phyloP scores from a whole-genome alignment of 2,329 filamentous ascomycete species.

The Knufia fluminis region DNA sequence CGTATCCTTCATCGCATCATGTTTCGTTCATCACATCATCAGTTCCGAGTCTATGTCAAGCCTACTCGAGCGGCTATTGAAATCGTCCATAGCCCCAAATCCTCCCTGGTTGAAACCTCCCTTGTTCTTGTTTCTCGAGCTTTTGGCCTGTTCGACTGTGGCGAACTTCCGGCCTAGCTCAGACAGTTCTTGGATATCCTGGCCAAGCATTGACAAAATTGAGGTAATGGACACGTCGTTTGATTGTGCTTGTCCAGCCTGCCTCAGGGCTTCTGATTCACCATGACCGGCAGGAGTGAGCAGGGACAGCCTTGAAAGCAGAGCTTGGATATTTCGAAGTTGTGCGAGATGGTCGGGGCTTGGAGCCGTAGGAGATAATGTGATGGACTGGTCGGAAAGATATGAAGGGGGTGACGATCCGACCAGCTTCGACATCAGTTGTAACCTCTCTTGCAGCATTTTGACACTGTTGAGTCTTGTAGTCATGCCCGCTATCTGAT shows the following conservation, averaged over 20 bases:
- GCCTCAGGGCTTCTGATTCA: constrained; percentile 41
- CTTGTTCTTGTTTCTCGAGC: constrained; percentile 12
- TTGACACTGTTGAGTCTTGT: constrained; percentile 88
- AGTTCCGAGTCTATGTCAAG: constrained; percentile 9
- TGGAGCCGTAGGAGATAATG: constrained; percentile 24
- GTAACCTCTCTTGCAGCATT: constrained; percentile 74
- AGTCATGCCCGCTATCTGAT: constrained; percentile 59
- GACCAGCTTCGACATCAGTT: constrained; percentile 68
- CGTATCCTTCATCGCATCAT: background rate
- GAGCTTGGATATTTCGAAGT: constrained; percentile 77
- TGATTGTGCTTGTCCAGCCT: constrained; percentile 64
- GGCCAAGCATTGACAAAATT: constrained; percentile 65
- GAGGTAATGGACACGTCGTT: constrained; percentile 76
- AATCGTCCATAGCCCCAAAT: constrained; percentile 15
- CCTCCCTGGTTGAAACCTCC: constrained; percentile 3
- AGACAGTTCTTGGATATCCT: constrained; percentile 60
- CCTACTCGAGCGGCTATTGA: constrained; percentile 14
- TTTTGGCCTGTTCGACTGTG: constrained; percentile 42
- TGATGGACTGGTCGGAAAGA: constrained; percentile 38
- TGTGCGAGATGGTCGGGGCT: constrained; percentile 52
- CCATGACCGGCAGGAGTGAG: constrained; percentile 49
- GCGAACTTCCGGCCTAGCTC: constrained; percentile 67
- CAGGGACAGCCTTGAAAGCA: constrained; percentile 73
- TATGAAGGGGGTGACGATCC: constrained; percentile 59
- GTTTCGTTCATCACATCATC: background rate